Percentiles rank a stretch among this genome's conserved stretches.
Conservation (phyloP, 1,284 basidiomycete genomes). For the Trichosporon sp. region DNA sequence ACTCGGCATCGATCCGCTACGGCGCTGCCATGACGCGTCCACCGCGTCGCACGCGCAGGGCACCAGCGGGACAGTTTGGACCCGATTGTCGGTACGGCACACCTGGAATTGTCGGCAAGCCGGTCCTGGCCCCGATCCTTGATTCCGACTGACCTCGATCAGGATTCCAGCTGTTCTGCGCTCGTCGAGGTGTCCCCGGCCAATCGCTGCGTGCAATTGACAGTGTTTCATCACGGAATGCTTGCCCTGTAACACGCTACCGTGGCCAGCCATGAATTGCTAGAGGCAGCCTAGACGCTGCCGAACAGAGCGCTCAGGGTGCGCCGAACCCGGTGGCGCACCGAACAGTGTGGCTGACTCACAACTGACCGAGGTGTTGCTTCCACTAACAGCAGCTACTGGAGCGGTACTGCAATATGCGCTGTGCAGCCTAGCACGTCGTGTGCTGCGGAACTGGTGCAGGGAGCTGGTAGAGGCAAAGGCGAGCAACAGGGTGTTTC, state of each 20-base stretch:
- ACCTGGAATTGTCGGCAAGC: background rate
- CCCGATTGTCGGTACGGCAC: background rate
- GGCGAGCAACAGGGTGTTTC: too few species aligned
- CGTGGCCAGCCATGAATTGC: background rate
- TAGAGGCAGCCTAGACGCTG: background rate
- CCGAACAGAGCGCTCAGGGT: background rate
- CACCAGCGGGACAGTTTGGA: background rate
- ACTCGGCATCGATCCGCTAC: background rate
- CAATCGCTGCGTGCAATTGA: background rate
- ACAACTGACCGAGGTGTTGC: background rate
- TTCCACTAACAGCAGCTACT: background rate
- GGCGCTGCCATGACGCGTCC: background rate
- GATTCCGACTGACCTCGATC: background rate
- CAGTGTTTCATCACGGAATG: background rate
- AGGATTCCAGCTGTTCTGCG: background rate
- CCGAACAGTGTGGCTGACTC: background rate
- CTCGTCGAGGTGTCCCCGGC: background rate
- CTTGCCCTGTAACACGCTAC: background rate
- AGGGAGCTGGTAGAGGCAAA: background rate
- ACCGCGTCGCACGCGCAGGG: background rate
- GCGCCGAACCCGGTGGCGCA: background rate
- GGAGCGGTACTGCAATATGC: background rate
- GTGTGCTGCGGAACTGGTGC: background rate
- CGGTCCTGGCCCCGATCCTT: background rate
- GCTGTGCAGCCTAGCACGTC: background rate